Evolutionary conservation across 305 asterid genomes (phyloP).

Genomic region (Fraxinus greggii): DNA sequence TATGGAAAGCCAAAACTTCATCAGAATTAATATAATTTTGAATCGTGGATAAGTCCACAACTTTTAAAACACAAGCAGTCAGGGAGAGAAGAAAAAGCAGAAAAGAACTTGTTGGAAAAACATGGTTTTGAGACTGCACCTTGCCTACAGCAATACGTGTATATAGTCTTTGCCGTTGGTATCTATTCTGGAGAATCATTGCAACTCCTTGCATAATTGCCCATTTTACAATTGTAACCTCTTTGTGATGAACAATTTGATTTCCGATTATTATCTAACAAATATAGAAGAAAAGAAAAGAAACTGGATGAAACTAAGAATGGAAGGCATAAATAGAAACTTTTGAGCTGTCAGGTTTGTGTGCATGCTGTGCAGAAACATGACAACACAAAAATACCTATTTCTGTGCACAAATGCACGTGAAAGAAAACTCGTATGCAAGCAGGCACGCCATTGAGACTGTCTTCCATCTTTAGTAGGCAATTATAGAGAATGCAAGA

Average conservation of each 20-base stretch:
- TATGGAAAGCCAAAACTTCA: neutral
- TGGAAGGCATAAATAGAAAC: conserved; percentile 13
- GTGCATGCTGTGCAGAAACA: conserved; percentile 4
- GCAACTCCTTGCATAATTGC: conserved; percentile 98
- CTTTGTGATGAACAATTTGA: conserved; percentile 47
- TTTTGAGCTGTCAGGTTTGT: conserved; percentile 9
- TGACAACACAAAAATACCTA: conserved; percentile 51
- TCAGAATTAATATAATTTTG: neutral
- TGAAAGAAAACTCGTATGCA: conserved; percentile 1
- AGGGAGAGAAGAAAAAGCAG: neutral
- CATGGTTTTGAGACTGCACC: conserved; percentile 36
- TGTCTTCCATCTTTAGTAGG: neutral
- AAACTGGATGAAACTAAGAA: conserved; percentile 5
- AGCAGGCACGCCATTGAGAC: neutral
- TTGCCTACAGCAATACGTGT: conserved; percentile 98
- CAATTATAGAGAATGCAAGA: neutral
- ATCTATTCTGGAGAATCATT: conserved; percentile 93
- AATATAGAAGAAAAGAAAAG: neutral
- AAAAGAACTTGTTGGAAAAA: conserved; percentile 6
- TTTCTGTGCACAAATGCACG: conserved; percentile 56
- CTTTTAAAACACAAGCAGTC: too few species aligned
- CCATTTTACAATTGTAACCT: conserved; percentile 86
- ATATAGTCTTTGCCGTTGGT: conserved; percentile 92
- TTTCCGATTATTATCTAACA: conserved; percentile 21
- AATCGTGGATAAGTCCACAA: neutral